These are phyloP conservation scores for Pseudocercospora vitis DNA, from an alignment of 2,329 filamentous ascomycete genomes.

Conservation along the genomic window DNA sequence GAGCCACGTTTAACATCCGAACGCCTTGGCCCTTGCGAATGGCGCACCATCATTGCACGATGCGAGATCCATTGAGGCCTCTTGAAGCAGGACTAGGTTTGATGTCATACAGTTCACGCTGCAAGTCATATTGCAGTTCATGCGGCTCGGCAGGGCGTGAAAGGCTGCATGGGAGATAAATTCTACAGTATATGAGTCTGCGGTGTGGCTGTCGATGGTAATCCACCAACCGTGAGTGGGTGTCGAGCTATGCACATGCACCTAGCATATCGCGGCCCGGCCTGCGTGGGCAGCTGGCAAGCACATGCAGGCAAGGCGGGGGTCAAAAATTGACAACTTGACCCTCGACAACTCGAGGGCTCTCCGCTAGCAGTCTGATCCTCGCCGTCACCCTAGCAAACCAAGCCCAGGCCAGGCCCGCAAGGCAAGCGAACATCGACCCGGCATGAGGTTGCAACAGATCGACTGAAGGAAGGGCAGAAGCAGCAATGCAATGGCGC, in stretches of 20 bases:
- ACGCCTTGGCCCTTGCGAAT: background rate
- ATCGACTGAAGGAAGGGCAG: background rate
- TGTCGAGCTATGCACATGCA: background rate
- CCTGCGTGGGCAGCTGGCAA: no score
- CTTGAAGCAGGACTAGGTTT: background rate
- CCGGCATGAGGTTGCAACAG: background rate
- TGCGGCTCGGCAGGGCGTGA: no score
- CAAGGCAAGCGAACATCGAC: background rate
- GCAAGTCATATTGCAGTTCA: background rate
- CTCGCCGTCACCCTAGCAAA: no score
- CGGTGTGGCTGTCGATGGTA: no score
- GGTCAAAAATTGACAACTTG: background rate
- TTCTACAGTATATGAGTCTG: no score
- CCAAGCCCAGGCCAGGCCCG: background rate
- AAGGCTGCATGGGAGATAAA: no score
- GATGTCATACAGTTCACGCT: background rate
- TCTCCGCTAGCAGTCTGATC: no score
- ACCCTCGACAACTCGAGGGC: background rate
- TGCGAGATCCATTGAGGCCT: background rate
- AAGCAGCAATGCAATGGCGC: slow-evolving; percentile 38
- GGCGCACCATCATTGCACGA: no score
- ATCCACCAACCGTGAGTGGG: background rate
- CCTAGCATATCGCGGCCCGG: background rate
- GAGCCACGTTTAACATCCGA: slow-evolving; percentile 3
- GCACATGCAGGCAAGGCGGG: no score